Evolutionary conservation across 2,329 filamentous ascomycete species (phyloP), one percentile per base, ranked within the genome.

Genomic region (Rutstroemia sp.): DNA sequence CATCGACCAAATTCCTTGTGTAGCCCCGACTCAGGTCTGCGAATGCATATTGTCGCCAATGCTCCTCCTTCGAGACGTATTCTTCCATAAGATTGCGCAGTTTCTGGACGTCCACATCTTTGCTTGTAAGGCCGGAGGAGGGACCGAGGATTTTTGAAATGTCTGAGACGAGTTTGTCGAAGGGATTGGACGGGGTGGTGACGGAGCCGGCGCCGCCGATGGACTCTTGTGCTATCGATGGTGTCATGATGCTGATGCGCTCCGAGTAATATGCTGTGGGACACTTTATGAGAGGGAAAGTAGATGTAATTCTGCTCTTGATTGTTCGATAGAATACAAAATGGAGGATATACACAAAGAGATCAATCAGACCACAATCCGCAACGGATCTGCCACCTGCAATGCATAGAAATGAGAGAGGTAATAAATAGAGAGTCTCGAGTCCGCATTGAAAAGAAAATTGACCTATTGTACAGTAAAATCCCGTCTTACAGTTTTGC

Each of bases 1-100:
- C 87, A 67, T 95, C 89, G 46, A 96, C 90, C 4, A 96, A 79
- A 68, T 96, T 96, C 55, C 92, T 77, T 12, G 92, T 96, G 71
- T 96, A 96, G 1, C 81, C 80, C 65, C 84, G 78, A 61, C 77
- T 83, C 17, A 73, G 64, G 66, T 95, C 87, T n/a, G 79, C 79
- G 64, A 92, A 80, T 27, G 88, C 88, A 72, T 89, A 96, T 60
- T 76, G 78, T 53, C 74, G 69, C 92, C 92, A 96, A 55, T 92
- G 85, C 25, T 75, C 71, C 56, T 85, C 77, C 41, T 82, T 74
- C 48, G 88, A 89, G 51, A 78, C 70, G 72, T 96, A 96, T 27
- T 79, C 73, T 57, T 82, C 73, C 89, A 96, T 95, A 61, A 92
- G 71, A 25, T 75, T 73, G 57, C 82, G 83, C 53, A 96, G 78